Base-by-base conservation (phyloP, 805 yeast species). In the Lachancea cidri region DNA sequence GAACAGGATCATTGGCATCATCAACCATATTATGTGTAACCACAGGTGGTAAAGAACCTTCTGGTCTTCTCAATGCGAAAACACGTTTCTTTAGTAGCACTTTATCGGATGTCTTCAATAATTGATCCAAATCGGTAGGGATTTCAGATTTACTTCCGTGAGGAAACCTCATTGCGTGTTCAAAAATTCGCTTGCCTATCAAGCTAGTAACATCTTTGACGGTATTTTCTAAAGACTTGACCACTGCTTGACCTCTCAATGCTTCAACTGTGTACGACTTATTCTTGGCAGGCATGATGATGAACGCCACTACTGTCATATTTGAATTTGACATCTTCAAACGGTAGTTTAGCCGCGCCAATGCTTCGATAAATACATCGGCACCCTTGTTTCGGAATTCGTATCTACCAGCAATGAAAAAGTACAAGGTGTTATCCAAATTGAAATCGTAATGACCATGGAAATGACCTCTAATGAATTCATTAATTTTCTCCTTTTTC, bases 361-460 rank as follows among this genome's bases (percentile, higher is more conserved):
- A 73, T 1, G 95, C 73, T 66, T 91, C 98, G 54, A 91, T 86
- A 62, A 80, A 91, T 73, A 91, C 82, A 63, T 91, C 98, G 29
- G 87, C 95, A 57, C 98, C 98, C 67, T 91, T 91, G 64, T 91
- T 91, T 60, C 97, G 79, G 65, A 81, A 93, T 71, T 91, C 98
- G 65, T 91, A 91, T 61, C 98, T 79, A 41, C 98, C 98, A 15
- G 98, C 95, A 64, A 87, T 93, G 72, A 91, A 91, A 65, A 91
- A 87, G 66, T 93, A 91, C 47, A 91, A 70, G 5, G 98, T 93
- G 58, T 93, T 86, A 46, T 91, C 96, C 50, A 93, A 74, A 57
- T 87, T 95, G 63, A 93, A 93, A 66, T 93, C 96, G 60, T 86
- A 83, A 62, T 88, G 88, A 39, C 98, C 98, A 65, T 93, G 93